Evolutionary conservation across 805 yeast species (phyloP).

Genomic region (Starmerella vaccinii): DNA sequence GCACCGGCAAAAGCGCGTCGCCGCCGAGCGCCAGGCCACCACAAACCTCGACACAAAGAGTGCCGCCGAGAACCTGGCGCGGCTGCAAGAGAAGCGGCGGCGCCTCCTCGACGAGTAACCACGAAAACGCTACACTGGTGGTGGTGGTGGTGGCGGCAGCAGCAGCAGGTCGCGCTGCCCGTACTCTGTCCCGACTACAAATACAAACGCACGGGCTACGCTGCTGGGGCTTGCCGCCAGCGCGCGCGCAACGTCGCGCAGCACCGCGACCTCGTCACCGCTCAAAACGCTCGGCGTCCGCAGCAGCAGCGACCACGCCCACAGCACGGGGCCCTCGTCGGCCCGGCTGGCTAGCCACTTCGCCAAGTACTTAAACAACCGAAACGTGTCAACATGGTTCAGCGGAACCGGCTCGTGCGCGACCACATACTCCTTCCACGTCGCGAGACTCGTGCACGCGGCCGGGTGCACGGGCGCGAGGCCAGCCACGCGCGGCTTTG

Average conservation of each 20-base stretch:
- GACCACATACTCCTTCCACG: slow-evolving; percentile 38
- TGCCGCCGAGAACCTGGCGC: slow-evolving; percentile 33
- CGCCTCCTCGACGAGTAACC: slow-evolving; percentile 8
- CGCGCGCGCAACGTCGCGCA: slow-evolving; percentile 34
- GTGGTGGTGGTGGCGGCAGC: too few species aligned
- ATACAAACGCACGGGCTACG: slow-evolving; percentile 14
- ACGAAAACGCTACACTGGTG: too few species aligned
- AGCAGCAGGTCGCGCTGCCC: slow-evolving; percentile 21
- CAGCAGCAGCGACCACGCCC: slow-evolving; percentile 37
- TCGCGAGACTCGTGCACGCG: slow-evolving; percentile 31
- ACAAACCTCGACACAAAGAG: slow-evolving; percentile 31
- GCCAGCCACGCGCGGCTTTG: not conserved
- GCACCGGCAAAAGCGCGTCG: slow-evolving; percentile 46
- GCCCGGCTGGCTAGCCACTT: slow-evolving; percentile 35
- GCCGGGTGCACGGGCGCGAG: slow-evolving; percentile 8
- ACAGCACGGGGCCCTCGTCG: slow-evolving; percentile 26
- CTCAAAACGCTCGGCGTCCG: slow-evolving; percentile 34
- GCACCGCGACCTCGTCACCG: slow-evolving; percentile 34
- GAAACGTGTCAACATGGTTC: slow-evolving; percentile 32
- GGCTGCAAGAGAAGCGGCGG: slow-evolving; percentile 18
- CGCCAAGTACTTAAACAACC: slow-evolving; percentile 35
- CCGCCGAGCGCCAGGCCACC: slow-evolving; percentile 28
- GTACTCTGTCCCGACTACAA: slow-evolving; percentile 18
- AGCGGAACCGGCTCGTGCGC: slow-evolving; percentile 32
- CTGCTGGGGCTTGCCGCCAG: not conserved